phyloP scores from a whole-genome alignment of 2,329 filamentous ascomycete species.

The Aureobasidium sp. region DNA sequence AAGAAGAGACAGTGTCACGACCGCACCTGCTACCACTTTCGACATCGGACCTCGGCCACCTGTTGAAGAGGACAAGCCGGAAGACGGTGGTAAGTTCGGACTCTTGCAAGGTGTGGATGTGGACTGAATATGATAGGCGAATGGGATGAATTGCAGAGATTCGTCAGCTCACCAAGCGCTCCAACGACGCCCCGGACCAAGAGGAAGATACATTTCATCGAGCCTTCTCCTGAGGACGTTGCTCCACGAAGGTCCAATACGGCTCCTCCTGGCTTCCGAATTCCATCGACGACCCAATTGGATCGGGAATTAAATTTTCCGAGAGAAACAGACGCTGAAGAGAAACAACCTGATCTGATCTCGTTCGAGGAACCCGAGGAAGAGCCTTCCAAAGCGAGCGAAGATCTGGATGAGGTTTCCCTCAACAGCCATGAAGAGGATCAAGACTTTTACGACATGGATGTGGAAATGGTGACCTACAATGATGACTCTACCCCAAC shows the following conservation, averaged over 20 bases:
- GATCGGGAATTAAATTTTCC: not conserved
- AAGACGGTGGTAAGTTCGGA: not conserved
- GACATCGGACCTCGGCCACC: not conserved
- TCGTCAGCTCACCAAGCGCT: not conserved
- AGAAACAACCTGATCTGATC: not conserved
- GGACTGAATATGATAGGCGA: not conserved
- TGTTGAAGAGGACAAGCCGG: not conserved
- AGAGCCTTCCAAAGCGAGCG: not conserved
- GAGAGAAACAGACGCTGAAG: not conserved
- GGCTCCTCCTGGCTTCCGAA: not conserved
- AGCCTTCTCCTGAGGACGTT: conserved; percentile 8
- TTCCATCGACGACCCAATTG: not conserved
- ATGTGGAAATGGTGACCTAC: not conserved
- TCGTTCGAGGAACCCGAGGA: not conserved
- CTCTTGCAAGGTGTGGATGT: not conserved
- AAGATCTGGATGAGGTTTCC: not conserved
- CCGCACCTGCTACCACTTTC: not conserved
- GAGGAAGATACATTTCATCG: conserved; percentile 17
- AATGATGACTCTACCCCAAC: not conserved
- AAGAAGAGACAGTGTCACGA: not conserved
- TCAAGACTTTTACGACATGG: not conserved
- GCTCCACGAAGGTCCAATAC: conserved; percentile 12
- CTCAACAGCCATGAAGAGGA: not conserved
- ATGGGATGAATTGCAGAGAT: not conserved
- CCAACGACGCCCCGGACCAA: conserved; percentile 11